Evolutionary conservation across 768 basidiomycete species (phyloP), one percentile per base, ranked within the genome.

Genomic region (Agaricus blazei): DNA sequence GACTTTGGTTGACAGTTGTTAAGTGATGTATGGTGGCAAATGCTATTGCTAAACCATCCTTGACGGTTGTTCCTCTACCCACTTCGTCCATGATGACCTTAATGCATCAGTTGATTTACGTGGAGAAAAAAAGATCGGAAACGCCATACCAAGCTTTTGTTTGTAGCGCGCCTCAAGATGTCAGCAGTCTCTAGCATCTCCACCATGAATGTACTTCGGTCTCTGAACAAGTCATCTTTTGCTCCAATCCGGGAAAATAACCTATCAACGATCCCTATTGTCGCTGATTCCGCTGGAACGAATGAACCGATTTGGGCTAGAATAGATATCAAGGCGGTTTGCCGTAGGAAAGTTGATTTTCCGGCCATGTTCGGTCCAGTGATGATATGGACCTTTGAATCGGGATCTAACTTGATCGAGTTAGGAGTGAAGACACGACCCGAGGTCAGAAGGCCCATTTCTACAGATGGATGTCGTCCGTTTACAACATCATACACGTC

Each of bases 41-140:
- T 15, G 97, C 95, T 49, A 98, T 91, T 0, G 96, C 93, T 12
- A 98, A 69, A 9, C 96, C 96, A 63, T 97, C 95, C 58, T 84
- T 84, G 7, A 94, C 84, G 0, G 94, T 94, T 4, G 96, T 98
- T 34, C 96, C 96, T 61, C 96, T 75, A 5, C 96, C 96, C n/a
- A 99, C 94, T 74, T 99, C 96, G 66, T 99, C 96, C 92, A 99
- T 95, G 59, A 99, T 95, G n/a, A 98, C 89, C 92, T 94, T 27
- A 4, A 36, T 14, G 29, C 8, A 23, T 31, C 24, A 49, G n/a
- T 5, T 41, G 7, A 41, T n/a, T 19, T n/a, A 9, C 14, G 26
- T 27, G 29, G 4, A 24, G 37, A 28, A 19, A 38, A 24, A 27
- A 28, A 19, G 36, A 11, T 24, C 43, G n/a, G 12, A 37, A 50